Percentiles rank a stretch among this genome's conserved stretches.
These are phyloP conservation scores for Taiozyma sp. DNA, from an alignment of 1,139 yeast genomes.

Conservation along the genomic window DNA sequence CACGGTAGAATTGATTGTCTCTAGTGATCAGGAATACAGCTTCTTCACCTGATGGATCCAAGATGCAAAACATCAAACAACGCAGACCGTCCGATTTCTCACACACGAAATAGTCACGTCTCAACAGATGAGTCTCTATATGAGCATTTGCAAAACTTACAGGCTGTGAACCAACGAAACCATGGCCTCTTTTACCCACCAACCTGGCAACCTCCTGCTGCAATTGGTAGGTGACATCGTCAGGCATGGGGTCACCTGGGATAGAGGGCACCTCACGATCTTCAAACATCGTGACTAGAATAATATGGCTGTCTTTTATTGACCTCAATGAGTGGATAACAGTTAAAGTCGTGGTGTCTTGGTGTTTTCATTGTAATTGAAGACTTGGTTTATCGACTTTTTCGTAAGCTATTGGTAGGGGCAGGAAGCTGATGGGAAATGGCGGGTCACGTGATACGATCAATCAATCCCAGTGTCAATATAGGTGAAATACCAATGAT, in stretches of 20 bases:
- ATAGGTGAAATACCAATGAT: no score
- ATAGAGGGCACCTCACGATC: slow-evolving; percentile 74
- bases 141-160: slow-evolving; percentile 82
- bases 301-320: no score
- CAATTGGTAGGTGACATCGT: slow-evolving; percentile 63
- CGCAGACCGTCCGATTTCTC: slow-evolving; percentile 95
- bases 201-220: slow-evolving; percentile 68
- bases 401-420: no score
- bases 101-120: slow-evolving; percentile 80
- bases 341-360: not conserved
- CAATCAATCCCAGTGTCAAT: no score
- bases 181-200: slow-evolving; percentile 44
- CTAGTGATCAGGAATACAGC: slow-evolving; percentile 79
- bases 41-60: slow-evolving; percentile 75
- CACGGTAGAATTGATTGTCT: slow-evolving; percentile 77
- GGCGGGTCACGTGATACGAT: not conserved
- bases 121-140: slow-evolving; percentile 54
- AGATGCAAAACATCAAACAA: slow-evolving; percentile 61
- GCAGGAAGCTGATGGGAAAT: no score
- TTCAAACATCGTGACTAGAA: slow-evolving; percentile 20
- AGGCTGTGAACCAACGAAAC: slow-evolving; percentile 92
- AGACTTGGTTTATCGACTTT: no score
- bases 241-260: slow-evolving; percentile 78
- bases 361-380: not conserved
- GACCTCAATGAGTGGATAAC: no score